Percentiles rank a stretch among this genome's conserved stretches.
phyloP scores from a whole-genome alignment of 192 early-diverging fungal genomes.

The Piromyces finnis region DNA sequence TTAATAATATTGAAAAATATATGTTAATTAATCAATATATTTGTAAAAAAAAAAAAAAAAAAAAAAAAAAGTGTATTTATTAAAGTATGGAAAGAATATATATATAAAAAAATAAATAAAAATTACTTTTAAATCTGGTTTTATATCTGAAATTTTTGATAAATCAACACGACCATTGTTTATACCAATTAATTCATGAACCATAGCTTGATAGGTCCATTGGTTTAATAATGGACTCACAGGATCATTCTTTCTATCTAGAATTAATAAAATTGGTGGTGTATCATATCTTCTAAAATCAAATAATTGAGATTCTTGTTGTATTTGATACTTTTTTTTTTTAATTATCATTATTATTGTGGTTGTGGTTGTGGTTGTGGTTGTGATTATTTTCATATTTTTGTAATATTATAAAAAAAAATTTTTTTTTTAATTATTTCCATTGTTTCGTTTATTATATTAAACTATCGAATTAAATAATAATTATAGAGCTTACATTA shows the following conservation, averaged over 20 bases:
- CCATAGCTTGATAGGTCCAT: conserved; percentile 99
- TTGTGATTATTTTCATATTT: too few species aligned
- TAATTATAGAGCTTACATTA: conserved; percentile 30
- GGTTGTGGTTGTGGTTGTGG: not conserved
- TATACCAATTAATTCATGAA: conserved; percentile 89
- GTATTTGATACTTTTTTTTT: conserved; percentile 46
- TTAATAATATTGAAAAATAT: too few species aligned
- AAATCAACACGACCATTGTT: conserved; percentile 83
- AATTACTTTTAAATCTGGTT: conserved; percentile 53
- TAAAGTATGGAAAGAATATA: too few species aligned
- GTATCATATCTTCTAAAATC: conserved; percentile 62
- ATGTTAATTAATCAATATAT: too few species aligned
- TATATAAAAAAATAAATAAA: too few species aligned
- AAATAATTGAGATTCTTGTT: conserved; percentile 51
- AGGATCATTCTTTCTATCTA: conserved; percentile 91
- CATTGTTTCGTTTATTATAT: too few species aligned
- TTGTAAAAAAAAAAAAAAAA: too few species aligned
- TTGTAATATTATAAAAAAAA: too few species aligned
- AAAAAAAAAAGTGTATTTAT: too few species aligned
- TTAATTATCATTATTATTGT: not conserved
- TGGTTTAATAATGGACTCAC: conserved; percentile 84
- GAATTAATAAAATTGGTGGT: conserved; percentile 69
- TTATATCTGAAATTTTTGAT: conserved; percentile 57
- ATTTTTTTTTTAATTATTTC: too few species aligned
- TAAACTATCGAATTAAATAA: too few species aligned